Conservation (phyloP, 2,329 filamentous ascomycete species). For the Xenoacremonium recifei region DNA sequence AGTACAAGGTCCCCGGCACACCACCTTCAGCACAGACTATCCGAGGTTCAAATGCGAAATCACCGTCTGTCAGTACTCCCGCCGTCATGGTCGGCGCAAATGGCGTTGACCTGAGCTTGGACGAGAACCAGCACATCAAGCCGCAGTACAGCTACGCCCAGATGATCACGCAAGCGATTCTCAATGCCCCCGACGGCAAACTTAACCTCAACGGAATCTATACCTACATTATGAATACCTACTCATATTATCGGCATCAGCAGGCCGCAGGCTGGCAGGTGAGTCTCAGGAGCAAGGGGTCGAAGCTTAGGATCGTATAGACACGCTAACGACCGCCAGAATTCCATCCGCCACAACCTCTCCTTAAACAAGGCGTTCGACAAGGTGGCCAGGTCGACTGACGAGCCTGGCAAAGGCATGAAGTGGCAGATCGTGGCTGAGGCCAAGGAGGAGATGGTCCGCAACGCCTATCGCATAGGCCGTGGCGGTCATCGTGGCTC, state of each 20-base stretch:
- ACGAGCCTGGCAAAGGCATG: conserved; percentile 98
- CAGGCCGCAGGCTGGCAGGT: conserved; percentile 83
- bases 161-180: conserved; percentile 94
- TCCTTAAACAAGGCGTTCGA: conserved; percentile 93
- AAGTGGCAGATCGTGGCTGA: conserved; percentile 95
- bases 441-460: conserved; percentile 81
- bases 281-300: conserved; percentile 30
- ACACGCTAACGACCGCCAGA: conserved; percentile 47
- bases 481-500: conserved; percentile 65
- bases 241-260: conserved; percentile 89
- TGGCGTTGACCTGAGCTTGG: conserved; percentile 74
- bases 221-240: conserved; percentile 84
- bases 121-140: conserved; percentile 87
- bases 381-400: conserved; percentile 87
- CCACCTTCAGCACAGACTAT: conserved; percentile 47
- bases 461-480: conserved; percentile 63
- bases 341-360: conserved; percentile 94
- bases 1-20: conserved; percentile 60
- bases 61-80: conserved; percentile 34
- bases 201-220: conserved; percentile 92
- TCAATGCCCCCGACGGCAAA: conserved; percentile 82
- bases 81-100: conserved; percentile 40
- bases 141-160: conserved; percentile 96
- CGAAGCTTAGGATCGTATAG: background rate
- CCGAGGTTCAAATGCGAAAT: conserved; percentile 24